phyloP scores from a whole-genome alignment of 1,284 basidiomycete species.

The Leccinum ponderosum region DNA sequence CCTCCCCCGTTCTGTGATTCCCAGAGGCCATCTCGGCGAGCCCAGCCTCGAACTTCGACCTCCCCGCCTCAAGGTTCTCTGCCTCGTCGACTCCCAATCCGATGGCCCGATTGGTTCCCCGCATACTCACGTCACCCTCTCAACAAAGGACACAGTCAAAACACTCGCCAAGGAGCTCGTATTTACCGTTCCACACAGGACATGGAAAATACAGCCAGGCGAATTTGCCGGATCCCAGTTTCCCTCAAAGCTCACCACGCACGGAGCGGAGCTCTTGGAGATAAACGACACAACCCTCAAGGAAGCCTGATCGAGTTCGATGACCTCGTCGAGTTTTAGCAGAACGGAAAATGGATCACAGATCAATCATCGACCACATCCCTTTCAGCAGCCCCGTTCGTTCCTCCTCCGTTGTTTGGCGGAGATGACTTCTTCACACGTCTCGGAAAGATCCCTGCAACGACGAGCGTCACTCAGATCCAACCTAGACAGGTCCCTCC shows the following conservation, averaged over 20 bases:
- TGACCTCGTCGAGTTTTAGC: conserved; percentile 66
- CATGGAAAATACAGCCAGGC: conserved; percentile 57
- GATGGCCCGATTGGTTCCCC: conserved; percentile 26
- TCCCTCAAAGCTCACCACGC: conserved; percentile 39
- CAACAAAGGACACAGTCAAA: conserved; percentile 49
- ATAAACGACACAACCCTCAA: conserved; percentile 49
- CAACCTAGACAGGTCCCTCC: conserved; percentile 30
- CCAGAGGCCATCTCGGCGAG: conserved; percentile 52
- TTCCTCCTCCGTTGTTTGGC: conserved; percentile 53
- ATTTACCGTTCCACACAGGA: conserved; percentile 44
- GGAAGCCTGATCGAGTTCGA: conserved; percentile 57
- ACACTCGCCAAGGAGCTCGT: conserved; percentile 44
- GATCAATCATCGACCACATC: conserved; percentile 25
- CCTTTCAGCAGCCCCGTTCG: conserved; percentile 16
- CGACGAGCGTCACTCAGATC: conserved; percentile 27
- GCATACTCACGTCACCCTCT: conserved; percentile 45
- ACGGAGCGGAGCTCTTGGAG: conserved; percentile 41
- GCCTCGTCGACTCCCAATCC: conserved; percentile 37
- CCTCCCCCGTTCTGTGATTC: conserved; percentile 69
- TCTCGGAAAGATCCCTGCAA: conserved; percentile 32
- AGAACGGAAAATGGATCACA: conserved; percentile 51
- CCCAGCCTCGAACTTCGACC: conserved; percentile 77
- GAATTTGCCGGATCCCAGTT: conserved; percentile 41
- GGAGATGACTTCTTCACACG: conserved; percentile 61
- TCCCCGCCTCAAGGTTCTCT: conserved; percentile 64